Evolutionary conservation across 768 basidiomycete genomes (phyloP), one percentile per base, ranked within the genome.

Genomic region (Mycena leptocephala): DNA sequence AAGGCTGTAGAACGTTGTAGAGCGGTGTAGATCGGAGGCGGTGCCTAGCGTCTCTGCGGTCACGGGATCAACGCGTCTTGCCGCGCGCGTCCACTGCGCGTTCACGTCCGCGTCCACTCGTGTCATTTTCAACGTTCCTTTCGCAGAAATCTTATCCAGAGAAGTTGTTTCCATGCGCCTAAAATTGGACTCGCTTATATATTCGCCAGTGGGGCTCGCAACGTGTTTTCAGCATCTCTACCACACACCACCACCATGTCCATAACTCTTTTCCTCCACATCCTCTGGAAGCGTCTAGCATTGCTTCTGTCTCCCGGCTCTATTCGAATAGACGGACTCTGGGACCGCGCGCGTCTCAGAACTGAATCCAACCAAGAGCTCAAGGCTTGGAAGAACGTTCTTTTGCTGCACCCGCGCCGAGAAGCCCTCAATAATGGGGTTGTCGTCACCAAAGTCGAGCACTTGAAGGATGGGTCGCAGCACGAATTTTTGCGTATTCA

Each of bases 241-340:
- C 68, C 68, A 58, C 56, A 43, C 68, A 7, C 67, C 28, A 70
- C 68, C 63, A 35, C 58, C 59, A 69, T 74, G 59, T 58, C 48
- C 33, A 18, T 62, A 7, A n/a, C 30, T 69, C 59, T 68, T 11
- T 68, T 62, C 35, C 30, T 69, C 35, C 73, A 48, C 18, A 41
- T 32, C n/a, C 66, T 74, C 48, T 68, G 66, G 66, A 74, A 55
- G 22, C 73, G 66, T 11, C 72, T 74, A 30, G 56, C 72, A 28
- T 22, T 74, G 41, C 48, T 32, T 24, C 5, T 62, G 13, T 74
- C 46, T 32, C 30, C 73, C 3, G 16, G 6, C 26, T 55, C 65
- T 8, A 24, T 74, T 7, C 56, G 26, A 18, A 51, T 69, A 6
- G 28, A 37, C n/a, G 70, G 70, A 14, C 61, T 72, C 37, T 51